Evolutionary conservation across 1,284 basidiomycete species (phyloP).

Genomic region (Puccinia triticina): DNA sequence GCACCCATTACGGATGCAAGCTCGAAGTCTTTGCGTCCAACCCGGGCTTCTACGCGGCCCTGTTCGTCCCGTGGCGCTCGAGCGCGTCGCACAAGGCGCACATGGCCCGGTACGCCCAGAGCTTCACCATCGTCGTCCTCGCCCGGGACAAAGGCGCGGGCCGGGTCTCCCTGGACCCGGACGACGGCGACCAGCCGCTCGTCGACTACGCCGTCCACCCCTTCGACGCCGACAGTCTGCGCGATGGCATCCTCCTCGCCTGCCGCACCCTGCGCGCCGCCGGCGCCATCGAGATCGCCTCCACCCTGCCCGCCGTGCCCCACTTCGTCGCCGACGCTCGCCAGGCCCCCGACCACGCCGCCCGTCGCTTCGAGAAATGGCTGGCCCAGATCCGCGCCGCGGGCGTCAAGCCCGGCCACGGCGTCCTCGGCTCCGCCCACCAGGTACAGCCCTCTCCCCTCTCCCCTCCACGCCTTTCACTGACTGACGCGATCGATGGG

Average conservation of each 20-base stretch:
- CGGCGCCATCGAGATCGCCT: conserved; percentile 62
- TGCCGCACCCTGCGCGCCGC: conserved; percentile 61
- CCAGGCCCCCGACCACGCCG: conserved; percentile 52
- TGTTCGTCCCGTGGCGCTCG: conserved; percentile 59
- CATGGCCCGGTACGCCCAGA: conserved; percentile 59
- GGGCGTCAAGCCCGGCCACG: conserved; percentile 21
- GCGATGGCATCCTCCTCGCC: conserved; percentile 60
- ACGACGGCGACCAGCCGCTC: conserved; percentile 59
- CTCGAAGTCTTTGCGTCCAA: conserved; percentile 63
- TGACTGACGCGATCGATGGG: too few relatives aligned
- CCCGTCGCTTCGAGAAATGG: conserved; percentile 55
- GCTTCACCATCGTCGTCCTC: conserved; percentile 59
- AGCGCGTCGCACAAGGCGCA: conserved; percentile 60
- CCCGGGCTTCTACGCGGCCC: conserved; percentile 59
- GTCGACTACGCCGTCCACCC: conserved; percentile 61
- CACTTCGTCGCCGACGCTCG: not conserved
- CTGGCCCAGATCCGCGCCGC: conserved; percentile 45
- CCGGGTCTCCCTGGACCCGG: conserved; percentile 59
- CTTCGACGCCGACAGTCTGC: conserved; percentile 60
- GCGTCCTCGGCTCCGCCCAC: conserved; percentile 57
- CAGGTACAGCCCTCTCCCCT: conserved; percentile 52
- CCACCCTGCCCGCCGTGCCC: conserved; percentile 59
- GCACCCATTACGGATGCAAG: conserved; percentile 61
- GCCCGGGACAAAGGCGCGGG: conserved; percentile 60
- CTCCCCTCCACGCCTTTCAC: not conserved